Evolutionary conservation across 176 grass and related monocot genomes (phyloP).

Genomic region (Triticum dicoccoides): DNA sequence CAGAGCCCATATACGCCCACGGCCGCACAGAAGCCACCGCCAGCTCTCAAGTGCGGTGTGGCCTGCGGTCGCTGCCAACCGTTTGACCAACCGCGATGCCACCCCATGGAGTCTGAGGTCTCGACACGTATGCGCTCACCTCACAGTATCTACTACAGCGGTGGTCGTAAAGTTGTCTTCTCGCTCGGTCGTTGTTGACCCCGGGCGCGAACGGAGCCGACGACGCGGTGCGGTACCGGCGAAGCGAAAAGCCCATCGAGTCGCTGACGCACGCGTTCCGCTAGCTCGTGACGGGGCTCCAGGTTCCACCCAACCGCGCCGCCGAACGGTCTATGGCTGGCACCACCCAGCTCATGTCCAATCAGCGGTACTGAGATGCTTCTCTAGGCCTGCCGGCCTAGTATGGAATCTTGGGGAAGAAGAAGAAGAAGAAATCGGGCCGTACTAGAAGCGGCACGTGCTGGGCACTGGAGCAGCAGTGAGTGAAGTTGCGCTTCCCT

Average conservation of each 20-base stretch:
- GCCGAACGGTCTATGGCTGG: neutral
- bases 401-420: neutral
- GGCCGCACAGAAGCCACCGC: neutral
- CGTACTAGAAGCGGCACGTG: neutral
- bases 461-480: too few relatives aligned
- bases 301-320: neutral
- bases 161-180: conserved; percentile 1
- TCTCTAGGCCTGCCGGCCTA: neutral
- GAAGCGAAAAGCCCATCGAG: neutral
- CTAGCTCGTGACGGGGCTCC: neutral
- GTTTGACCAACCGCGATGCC: neutral
- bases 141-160: neutral
- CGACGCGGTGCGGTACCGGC: too few relatives aligned
- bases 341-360: neutral
- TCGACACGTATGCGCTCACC: neutral
- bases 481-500: too few relatives aligned
- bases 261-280: neutral
- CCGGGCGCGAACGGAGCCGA: neutral
- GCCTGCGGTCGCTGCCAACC: neutral
- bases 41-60: neutral
- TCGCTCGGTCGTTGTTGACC: neutral
- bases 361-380: neutral
- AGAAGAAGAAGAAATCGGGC: neutral
- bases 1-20: neutral
- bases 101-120: neutral